Evolutionary conservation across 208 protist genomes (phyloP).

Genomic region (Phytomonas francai): DNA sequence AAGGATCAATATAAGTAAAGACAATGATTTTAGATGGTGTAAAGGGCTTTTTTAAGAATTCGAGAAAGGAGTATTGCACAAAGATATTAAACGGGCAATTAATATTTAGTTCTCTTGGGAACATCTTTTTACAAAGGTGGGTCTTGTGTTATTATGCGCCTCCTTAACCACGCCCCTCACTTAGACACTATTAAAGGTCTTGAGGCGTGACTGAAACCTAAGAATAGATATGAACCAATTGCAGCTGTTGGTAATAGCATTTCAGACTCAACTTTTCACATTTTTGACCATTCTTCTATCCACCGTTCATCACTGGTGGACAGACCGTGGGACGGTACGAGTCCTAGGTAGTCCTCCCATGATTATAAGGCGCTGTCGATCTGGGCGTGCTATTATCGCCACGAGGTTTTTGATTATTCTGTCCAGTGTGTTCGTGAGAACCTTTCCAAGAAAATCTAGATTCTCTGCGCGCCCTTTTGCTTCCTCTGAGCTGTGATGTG

Average conservation of each 20-base stretch:
- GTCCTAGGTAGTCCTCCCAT: not conserved
- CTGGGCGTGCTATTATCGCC: not conserved
- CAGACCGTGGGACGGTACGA: not conserved
- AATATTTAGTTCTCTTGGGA: not conserved
- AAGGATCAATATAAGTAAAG: not conserved
- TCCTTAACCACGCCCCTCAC: not conserved
- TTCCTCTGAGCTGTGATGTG: not conserved
- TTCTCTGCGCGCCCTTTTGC: not conserved
- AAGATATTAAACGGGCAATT: not conserved
- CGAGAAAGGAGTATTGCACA: not conserved
- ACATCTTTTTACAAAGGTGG: not conserved
- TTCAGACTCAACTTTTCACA: not conserved
- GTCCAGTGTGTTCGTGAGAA: not conserved
- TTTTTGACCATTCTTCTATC: not conserved
- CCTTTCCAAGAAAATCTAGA: not conserved
- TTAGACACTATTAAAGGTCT: not conserved
- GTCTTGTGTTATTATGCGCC: not conserved
- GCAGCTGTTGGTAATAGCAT: not conserved
- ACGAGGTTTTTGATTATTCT: not conserved
- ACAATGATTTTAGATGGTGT: constrained; percentile 1
- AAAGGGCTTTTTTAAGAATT: constrained; percentile 1
- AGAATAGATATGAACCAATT: not conserved
- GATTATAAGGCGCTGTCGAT: not conserved
- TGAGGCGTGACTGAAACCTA: not conserved
- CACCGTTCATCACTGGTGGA: not conserved